Percentiles rank a stretch among this genome's conserved stretches.
Evolutionary conservation across 1,139 yeast species (phyloP).

Genomic region (Diutina siamensis): DNA sequence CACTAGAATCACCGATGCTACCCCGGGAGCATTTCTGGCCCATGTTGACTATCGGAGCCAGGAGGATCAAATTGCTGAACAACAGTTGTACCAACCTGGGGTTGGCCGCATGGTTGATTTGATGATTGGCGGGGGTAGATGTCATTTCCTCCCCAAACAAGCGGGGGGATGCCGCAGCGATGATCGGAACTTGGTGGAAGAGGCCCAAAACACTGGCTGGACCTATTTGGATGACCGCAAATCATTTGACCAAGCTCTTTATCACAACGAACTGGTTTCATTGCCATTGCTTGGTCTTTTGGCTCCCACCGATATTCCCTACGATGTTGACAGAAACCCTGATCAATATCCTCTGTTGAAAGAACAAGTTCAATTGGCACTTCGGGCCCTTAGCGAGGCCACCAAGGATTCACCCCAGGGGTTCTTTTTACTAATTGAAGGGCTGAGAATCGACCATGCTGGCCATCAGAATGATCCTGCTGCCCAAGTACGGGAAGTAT

Average conservation of each 20-base stretch:
- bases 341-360: constrained; percentile 56
- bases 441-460: constrained; percentile 85
- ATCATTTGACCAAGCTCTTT: constrained; percentile 36
- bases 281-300: constrained; percentile 66
- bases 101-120: constrained; percentile 71
- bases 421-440: constrained; percentile 72
- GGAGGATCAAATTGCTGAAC: constrained; percentile 78
- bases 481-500: constrained; percentile 59
- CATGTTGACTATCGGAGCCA: constrained; percentile 65
- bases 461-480: constrained; percentile 87
- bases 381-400: constrained; percentile 52
- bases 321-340: constrained; percentile 60
- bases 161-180: constrained; percentile 60
- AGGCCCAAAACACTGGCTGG: constrained; percentile 55
- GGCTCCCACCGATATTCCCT: constrained; percentile 68
- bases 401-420: constrained; percentile 63
- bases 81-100: constrained; percentile 69
- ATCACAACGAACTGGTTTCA: constrained; percentile 46
- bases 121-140: constrained; percentile 82
- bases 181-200: constrained; percentile 46
- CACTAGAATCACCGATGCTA: constrained; percentile 46
- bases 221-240: constrained; percentile 45
- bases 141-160: constrained; percentile 48
- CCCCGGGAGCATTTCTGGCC: constrained; percentile 80
- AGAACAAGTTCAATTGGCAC: constrained; percentile 61